Conservation (phyloP, 129 eudicot species). For the Flaveria linearis region DNA sequence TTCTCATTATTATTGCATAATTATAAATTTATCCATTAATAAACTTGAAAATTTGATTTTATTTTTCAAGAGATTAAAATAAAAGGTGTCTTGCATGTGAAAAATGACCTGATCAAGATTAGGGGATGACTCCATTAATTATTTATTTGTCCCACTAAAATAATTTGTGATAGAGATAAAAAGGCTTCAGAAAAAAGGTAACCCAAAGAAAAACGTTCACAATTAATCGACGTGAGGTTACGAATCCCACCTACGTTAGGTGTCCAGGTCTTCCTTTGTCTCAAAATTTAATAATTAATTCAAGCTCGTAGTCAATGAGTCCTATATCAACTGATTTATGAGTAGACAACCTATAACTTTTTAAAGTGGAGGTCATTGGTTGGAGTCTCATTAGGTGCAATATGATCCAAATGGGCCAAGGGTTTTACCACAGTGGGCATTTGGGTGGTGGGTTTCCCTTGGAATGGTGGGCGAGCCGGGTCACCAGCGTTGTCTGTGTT, state of each 20-base stretch:
- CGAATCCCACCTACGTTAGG: slow-evolving; percentile 25
- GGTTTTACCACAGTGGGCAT: no score
- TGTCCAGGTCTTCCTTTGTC: neutral
- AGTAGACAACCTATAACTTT: no score
- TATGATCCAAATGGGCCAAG: no score
- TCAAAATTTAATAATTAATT: neutral
- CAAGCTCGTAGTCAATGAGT: no score
- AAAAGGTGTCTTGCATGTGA: neutral
- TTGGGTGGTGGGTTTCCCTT: no score
- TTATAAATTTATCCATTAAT: neutral
- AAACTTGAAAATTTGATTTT: neutral
- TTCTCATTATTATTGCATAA: neutral
- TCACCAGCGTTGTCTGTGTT: no score
- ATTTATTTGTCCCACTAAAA: slow-evolving; percentile 12
- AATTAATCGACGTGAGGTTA: slow-evolving; percentile 27
- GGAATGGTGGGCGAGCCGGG: no score
- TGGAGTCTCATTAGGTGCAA: no score
- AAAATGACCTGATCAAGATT: neutral
- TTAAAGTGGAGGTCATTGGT: no score
- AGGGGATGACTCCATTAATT: slow-evolving; percentile 1
- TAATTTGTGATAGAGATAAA: slow-evolving; percentile 26
- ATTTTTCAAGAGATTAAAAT: no score
- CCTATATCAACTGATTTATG: no score
- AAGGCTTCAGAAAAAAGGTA: slow-evolving; percentile 18
- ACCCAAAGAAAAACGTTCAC: neutral